A percentile compares a stretch with the other conserved stretches of the same genome.
Evolutionary conservation across 352 stramenopile species (phyloP).

Genomic region (Blastocystis hominis): DNA sequence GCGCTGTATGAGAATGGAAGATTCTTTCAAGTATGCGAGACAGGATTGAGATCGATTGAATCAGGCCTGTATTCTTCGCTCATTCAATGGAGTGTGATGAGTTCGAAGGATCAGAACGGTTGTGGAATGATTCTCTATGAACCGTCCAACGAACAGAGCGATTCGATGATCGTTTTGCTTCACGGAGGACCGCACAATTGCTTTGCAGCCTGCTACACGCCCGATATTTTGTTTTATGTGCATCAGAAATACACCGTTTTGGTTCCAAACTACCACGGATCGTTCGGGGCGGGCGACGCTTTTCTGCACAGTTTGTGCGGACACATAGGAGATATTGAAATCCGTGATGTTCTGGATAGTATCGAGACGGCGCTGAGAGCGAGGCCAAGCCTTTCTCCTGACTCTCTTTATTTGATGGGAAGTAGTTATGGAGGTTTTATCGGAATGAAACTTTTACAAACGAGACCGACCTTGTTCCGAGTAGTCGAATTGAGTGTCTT

Average conservation of each 20-base stretch:
- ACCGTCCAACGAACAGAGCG: neutral
- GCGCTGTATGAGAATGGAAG: neutral
- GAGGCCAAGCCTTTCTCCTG: neutral
- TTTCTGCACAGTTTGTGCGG: constrained; percentile 19
- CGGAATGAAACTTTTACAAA: neutral
- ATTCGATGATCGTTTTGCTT: neutral
- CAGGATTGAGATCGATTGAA: neutral
- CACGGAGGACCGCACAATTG: constrained; percentile 37
- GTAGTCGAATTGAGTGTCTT: neutral
- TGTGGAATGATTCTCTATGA: constrained; percentile 1
- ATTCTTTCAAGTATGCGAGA: neutral
- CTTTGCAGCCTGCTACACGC: constrained; percentile 24
- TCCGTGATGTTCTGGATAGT: neutral
- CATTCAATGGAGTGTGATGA: neutral
- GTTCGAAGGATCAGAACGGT: neutral
- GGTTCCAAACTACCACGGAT: constrained; percentile 47
- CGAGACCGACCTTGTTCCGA: neutral
- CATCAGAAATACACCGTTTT: neutral
- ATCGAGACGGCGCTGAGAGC: neutral
- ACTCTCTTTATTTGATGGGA: constrained; percentile 1
- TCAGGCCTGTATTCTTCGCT: neutral
- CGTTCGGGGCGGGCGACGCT: neutral
- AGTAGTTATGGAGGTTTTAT: constrained; percentile 49
- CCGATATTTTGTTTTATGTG: neutral
- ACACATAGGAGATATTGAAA: constrained; percentile 11